A percentile compares a stretch with the other conserved stretches of the same genome.
These are phyloP conservation scores for Pseudomassariella vexata DNA, from an alignment of 2,329 filamentous ascomycete genomes.

Conservation along the genomic window DNA sequence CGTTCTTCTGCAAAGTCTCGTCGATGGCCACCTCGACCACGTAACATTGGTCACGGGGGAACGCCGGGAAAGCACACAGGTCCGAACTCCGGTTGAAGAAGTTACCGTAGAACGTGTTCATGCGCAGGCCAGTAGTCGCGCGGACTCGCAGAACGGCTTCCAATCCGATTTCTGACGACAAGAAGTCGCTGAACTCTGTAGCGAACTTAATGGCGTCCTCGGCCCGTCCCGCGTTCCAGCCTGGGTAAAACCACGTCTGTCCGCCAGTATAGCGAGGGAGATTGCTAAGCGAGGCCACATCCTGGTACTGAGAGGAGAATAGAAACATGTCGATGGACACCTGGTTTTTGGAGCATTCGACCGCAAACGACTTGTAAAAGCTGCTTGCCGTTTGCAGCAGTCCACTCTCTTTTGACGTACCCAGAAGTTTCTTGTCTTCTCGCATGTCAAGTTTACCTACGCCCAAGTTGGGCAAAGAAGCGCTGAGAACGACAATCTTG, in stretches of 20 bases:
- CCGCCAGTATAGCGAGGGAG: constrained; percentile 93
- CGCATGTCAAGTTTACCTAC: constrained; percentile 86
- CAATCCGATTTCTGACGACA: constrained; percentile 93
- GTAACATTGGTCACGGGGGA: constrained; percentile 94
- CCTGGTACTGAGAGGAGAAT: constrained; percentile 93
- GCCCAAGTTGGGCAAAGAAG: constrained; percentile 84
- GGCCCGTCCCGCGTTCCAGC: constrained; percentile 88
- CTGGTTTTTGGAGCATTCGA: constrained; percentile 98
- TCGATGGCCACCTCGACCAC: constrained; percentile 98
- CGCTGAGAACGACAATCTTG: constrained; percentile 87
- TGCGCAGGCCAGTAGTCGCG: constrained; percentile 87
- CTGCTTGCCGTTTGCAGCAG: constrained; percentile 88
- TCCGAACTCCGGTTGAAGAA: constrained; percentile 99
- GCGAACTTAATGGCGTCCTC: constrained; percentile 99
- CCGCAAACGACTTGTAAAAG: constrained; percentile 98
- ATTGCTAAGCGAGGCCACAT: constrained; percentile 94
- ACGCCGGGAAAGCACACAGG: constrained; percentile 77
- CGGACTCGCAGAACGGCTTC: constrained; percentile 94
- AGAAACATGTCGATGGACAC: constrained; percentile 98
- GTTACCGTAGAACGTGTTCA: constrained; percentile 98
- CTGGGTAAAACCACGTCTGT: constrained; percentile 97
- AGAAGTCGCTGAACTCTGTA: constrained; percentile 90
- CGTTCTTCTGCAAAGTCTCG: constrained; percentile 84
- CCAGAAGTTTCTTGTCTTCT: constrained; percentile 92
- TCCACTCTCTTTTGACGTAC: constrained; percentile 84